Evolutionary conservation across 805 yeast genomes (phyloP).

Genomic region (Barnettozyma vustinii): DNA sequence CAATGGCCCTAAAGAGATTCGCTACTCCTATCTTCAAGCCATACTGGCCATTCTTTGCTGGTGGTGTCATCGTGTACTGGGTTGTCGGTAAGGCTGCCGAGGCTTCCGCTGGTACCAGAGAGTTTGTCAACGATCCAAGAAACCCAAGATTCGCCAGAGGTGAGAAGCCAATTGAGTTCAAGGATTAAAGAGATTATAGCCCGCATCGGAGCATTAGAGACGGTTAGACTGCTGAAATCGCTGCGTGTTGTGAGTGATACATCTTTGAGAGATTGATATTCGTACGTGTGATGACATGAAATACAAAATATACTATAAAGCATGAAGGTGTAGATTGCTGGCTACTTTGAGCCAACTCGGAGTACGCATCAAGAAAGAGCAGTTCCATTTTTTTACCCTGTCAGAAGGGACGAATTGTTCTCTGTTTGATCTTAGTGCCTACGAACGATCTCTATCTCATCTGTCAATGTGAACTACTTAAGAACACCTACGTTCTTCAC

Average conservation of each 20-base stretch:
- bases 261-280: constrained; percentile 3
- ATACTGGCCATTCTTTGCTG: constrained; percentile 86
- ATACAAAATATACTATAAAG: neutral
- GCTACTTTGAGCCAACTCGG: neutral
- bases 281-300: constrained; percentile 5
- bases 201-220: neutral
- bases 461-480: neutral
- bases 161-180: constrained; percentile 40
- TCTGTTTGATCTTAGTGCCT: too few species aligned
- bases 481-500: neutral
- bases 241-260: neutral
- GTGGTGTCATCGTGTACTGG: constrained; percentile 72
- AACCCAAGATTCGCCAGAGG: constrained; percentile 80
- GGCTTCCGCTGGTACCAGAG: constrained; percentile 66
- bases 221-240: neutral
- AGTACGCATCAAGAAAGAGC: neutral
- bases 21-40: constrained; percentile 48
- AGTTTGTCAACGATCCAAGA: constrained; percentile 92
- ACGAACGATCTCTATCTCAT: too few species aligned
- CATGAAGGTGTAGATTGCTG: neutral
- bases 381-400: neutral
- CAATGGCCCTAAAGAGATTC: constrained; percentile 35
- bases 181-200: constrained; percentile 13
- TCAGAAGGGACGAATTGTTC: too few species aligned
- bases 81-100: constrained; percentile 63